Evolutionary conservation across 768 basidiomycete species (phyloP).

Genomic region (Lyophyllum atratum): DNA sequence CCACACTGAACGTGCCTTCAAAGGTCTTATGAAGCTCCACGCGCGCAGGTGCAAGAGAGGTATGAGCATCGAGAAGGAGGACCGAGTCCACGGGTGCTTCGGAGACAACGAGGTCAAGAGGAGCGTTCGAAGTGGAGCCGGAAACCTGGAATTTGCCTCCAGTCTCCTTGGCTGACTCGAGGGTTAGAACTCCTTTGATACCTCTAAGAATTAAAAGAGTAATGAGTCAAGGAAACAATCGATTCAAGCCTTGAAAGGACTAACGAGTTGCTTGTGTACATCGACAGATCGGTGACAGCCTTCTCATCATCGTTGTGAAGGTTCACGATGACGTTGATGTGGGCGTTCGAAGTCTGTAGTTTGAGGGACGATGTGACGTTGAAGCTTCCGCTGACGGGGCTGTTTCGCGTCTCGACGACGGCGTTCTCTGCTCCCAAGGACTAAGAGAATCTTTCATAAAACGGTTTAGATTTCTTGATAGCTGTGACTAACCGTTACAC

Average conservation of each 20-base stretch:
- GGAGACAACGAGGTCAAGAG: conserved; percentile 11
- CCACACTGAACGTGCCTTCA: conserved; percentile 18
- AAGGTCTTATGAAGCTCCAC: conserved; percentile 19
- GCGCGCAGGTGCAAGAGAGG: conserved; percentile 12
- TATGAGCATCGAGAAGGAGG: conserved; percentile 17
- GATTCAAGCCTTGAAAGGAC: conserved; percentile 8
- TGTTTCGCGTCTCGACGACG: conserved; percentile 38
- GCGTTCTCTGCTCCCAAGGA: conserved; percentile 30
- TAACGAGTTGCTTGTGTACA: conserved; percentile 43
- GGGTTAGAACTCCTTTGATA: conserved; percentile 5
- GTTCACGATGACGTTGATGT: conserved; percentile 39
- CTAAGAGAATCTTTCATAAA: conserved; percentile 21
- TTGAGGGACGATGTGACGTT: conserved; percentile 30
- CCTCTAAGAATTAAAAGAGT: conserved; percentile 3
- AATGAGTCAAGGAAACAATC: background rate
- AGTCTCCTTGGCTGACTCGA: conserved; percentile 8
- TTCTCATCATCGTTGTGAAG: conserved; percentile 32
- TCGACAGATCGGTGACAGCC: conserved; percentile 24
- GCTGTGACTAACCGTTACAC: conserved; percentile 32
- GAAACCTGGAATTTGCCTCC: conserved; percentile 20
- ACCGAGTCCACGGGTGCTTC: conserved; percentile 17
- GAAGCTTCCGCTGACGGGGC: conserved; percentile 49
- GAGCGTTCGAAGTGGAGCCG: conserved; percentile 10
- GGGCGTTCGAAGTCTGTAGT: conserved; percentile 43
- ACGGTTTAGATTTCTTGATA: background rate